phyloP scores from a whole-genome alignment of 2,329 filamentous ascomycete genomes.

The Sporothrix pseudoabietina region DNA sequence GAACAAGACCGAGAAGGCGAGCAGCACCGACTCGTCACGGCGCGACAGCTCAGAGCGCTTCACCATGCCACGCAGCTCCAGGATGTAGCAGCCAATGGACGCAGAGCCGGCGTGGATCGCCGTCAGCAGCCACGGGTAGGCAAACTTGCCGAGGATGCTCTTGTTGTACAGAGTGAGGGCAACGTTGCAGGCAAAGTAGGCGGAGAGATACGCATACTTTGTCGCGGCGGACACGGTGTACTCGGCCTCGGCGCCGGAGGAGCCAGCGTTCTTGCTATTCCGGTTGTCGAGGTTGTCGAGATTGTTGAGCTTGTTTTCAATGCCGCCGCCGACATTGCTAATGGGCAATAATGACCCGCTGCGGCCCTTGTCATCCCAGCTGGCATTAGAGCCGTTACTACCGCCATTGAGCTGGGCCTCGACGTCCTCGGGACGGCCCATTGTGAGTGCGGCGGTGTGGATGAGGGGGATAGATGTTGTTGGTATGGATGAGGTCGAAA shows the following conservation, averaged over 20 bases:
- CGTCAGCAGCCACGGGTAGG: conserved; percentile 63
- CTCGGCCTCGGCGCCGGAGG: conserved; percentile 30
- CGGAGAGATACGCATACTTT: conserved; percentile 37
- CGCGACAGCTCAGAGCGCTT: conserved; percentile 54
- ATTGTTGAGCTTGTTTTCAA: neutral
- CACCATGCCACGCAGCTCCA: conserved; percentile 56
- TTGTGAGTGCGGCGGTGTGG: neutral
- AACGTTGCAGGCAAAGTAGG: conserved; percentile 37
- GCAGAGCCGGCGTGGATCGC: conserved; percentile 61
- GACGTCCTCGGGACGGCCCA: conserved; percentile 31
- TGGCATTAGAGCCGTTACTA: neutral
- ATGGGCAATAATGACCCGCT: neutral
- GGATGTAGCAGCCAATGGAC: conserved; percentile 56
- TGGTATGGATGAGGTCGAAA: neutral
- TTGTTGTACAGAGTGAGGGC: conserved; percentile 37
- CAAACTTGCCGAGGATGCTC: conserved; percentile 45
- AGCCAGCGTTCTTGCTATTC: neutral
- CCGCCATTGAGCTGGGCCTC: conserved; percentile 34
- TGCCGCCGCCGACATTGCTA: neutral
- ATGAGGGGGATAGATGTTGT: neutral
- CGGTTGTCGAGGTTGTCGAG: neutral
- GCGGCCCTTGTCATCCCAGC: conserved; percentile 27
- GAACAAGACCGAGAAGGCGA: conserved; percentile 54
- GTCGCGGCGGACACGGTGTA: conserved; percentile 37
- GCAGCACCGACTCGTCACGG: conserved; percentile 57